A percentile compares a stretch with the other conserved stretches of the same genome.
phyloP scores from a whole-genome alignment of 1,284 basidiomycete genomes.

The Ustanciosporium gigantosporum region DNA sequence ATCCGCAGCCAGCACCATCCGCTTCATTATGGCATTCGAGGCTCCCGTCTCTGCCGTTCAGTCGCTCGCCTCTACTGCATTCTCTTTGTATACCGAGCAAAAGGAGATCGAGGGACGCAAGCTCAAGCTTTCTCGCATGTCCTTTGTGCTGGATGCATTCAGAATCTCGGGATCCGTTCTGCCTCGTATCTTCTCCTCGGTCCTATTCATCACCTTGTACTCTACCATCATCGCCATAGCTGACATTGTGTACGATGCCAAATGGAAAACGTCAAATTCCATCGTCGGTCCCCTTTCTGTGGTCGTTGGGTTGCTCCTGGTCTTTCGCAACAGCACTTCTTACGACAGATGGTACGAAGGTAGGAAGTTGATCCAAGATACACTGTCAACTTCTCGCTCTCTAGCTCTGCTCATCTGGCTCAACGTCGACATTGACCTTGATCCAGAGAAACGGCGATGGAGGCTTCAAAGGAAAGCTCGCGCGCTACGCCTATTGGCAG shows the following conservation, averaged over 20 bases:
- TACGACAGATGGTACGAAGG: too few species aligned
- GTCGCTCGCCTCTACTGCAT: constrained; percentile 10
- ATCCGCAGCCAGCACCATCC: too few species aligned
- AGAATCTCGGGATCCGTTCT: constrained; percentile 69
- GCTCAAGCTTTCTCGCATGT: constrained; percentile 68
- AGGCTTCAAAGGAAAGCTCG: too few species aligned
- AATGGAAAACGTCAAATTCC: constrained; percentile 70
- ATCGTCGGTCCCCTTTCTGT: constrained; percentile 83
- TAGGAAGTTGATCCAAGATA: too few species aligned
- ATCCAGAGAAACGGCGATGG: too few species aligned
- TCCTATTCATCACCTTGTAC: constrained; percentile 78
- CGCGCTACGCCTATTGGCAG: too few species aligned
- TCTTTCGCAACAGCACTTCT: constrained; percentile 60
- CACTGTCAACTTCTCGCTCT: too few species aligned
- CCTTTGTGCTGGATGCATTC: constrained; percentile 84
- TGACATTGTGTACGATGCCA: constrained; percentile 66
- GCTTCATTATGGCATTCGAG: too few species aligned
- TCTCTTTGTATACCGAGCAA: constrained; percentile 14
- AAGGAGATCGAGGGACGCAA: constrained; percentile 21
- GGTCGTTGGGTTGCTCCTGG: constrained; percentile 70
- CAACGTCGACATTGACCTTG: too few species aligned
- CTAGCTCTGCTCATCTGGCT: too few species aligned
- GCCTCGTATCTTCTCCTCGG: constrained; percentile 67
- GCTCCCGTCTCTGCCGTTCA: too few species aligned
- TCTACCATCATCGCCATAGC: constrained; percentile 68